These are phyloP conservation scores for Phalaenopsis equestris DNA, from an alignment of 106 monocot genomes.

Conservation along the genomic window DNA sequence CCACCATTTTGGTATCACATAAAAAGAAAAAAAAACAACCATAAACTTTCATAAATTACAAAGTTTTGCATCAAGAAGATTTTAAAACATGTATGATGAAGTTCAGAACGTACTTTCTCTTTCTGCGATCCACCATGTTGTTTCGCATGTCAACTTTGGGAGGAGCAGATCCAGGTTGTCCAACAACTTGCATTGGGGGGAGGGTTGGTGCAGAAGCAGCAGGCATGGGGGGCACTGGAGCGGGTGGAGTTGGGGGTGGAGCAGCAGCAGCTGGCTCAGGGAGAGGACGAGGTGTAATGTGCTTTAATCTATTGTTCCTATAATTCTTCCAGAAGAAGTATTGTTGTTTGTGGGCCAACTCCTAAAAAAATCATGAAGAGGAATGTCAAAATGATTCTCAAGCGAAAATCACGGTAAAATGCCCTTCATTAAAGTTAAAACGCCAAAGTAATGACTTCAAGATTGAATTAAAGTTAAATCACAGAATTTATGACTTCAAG, in stretches of 20 bases:
- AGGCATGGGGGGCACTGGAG: constrained; percentile 27
- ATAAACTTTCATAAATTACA: background rate
- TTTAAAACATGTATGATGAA: background rate
- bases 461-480: background rate
- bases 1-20: no score
- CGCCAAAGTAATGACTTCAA: background rate
- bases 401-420: background rate
- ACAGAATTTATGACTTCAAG: background rate
- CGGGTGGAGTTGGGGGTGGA: constrained; percentile 24
- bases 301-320: constrained; percentile 91
- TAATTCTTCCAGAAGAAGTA: constrained; percentile 97
- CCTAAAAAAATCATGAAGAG: constrained; percentile 30
- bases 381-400: background rate
- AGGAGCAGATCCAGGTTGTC: constrained; percentile 43
- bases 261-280: constrained; percentile 52
- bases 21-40: background rate
- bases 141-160: constrained; percentile 78
- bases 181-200: constrained; percentile 72
- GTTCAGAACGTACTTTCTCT: constrained; percentile 69
- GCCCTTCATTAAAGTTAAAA: background rate
- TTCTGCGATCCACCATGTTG: constrained; percentile 68
- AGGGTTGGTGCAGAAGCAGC: constrained; percentile 19
- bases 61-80: background rate
- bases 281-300: constrained; percentile 77
- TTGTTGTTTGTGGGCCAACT: constrained; percentile 89